These are phyloP conservation scores for Pestalotiopsis sp. DNA, from an alignment of 2,329 filamentous ascomycete species.

Conservation along the genomic window DNA sequence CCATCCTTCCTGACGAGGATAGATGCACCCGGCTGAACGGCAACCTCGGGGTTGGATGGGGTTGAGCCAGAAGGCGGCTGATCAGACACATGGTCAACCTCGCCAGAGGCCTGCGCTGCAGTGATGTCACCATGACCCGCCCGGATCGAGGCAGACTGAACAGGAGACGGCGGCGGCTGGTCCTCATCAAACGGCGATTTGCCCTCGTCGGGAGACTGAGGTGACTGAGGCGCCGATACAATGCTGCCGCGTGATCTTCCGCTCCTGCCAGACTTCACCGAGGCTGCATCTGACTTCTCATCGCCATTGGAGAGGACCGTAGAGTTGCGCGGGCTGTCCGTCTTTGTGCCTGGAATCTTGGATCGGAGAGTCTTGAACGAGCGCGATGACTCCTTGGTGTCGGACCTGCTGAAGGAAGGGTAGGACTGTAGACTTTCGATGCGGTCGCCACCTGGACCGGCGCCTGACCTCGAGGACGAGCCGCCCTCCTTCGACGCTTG, in stretches of 20 bases:
- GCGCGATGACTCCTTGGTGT: constrained; percentile 89
- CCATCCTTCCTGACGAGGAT: constrained; percentile 85
- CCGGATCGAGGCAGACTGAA: constrained; percentile 75
- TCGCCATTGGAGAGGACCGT: constrained; percentile 67
- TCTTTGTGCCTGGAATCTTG: constrained; percentile 80
- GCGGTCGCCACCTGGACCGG: constrained; percentile 33
- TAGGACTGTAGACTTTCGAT: constrained; percentile 75
- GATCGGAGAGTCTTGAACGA: constrained; percentile 85
- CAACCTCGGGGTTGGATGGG: constrained; percentile 55
- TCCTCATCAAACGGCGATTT: constrained; percentile 50
- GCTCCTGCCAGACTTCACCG: constrained; percentile 72
- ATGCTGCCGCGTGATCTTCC: constrained; percentile 51
- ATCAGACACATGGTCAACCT: constrained; percentile 94
- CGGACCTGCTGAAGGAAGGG: constrained; percentile 88
- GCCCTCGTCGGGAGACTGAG: constrained; percentile 40
- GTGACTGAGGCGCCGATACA: constrained; percentile 45
- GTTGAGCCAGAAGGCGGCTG: constrained; percentile 74
- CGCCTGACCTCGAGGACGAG: constrained; percentile 52
- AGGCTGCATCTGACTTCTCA: constrained; percentile 75
- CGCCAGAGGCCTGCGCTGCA: constrained; percentile 81
- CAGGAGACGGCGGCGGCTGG: constrained; percentile 80
- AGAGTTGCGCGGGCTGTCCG: constrained; percentile 82
- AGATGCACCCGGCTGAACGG: constrained; percentile 77
- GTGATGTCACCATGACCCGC: constrained; percentile 76
- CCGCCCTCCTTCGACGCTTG: constrained; percentile 66